Evolutionary conservation across 495 filamentous ascomycete species (phyloP), one percentile per base, ranked within the genome.

Genomic region (Aspergillus cavernicola): DNA sequence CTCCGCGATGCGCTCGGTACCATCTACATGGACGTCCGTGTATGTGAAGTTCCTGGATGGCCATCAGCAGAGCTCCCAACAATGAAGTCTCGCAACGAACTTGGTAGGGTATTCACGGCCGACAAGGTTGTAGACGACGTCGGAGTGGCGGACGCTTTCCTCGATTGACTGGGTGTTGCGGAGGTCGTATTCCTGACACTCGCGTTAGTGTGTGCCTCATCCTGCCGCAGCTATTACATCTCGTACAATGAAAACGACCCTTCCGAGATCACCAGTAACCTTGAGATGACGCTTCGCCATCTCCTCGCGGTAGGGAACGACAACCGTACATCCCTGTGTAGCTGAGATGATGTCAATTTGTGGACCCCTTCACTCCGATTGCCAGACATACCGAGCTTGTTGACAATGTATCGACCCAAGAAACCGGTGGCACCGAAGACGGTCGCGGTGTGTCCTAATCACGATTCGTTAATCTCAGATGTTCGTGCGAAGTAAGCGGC

Each of bases 351-450:
- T 32, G 65, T 80, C 50, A 81, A 68, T 63, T 18, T 57, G 33
- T 28, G 33, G 50, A 43, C 53, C 56, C 58, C 57, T 28, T 47
- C 42, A 11, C 12, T 15, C 41, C 35, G 26, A 20, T 40, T 41
- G 15, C 5, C n/a, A 12, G 23, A 64, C 80, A 58, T 80, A 95
- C 93, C 93, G 64, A 99, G 84, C 63, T 87, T 82, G 73, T 95
- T 95, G 63, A 97, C 93, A 71, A 99, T 95, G 70, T 99, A 99
- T 62, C 93, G 86, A 63, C 93, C 93, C 33, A 99, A 80, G 69
- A 95, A 91, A 57, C 93, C 93, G 36, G 92, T 96, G 56, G 95
- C 95, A 71, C 93, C 93, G 71, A 99, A 99, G 63, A 99, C 91
- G 36, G 93, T 99, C 29, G 87, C 92, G 53, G 91, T 97, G 71